Percentiles rank a stretch among this genome's conserved stretches.
These are phyloP conservation scores for Phaeosphaeriaceae sp. DNA, from an alignment of 2,329 filamentous ascomycete genomes.

Conservation along the genomic window DNA sequence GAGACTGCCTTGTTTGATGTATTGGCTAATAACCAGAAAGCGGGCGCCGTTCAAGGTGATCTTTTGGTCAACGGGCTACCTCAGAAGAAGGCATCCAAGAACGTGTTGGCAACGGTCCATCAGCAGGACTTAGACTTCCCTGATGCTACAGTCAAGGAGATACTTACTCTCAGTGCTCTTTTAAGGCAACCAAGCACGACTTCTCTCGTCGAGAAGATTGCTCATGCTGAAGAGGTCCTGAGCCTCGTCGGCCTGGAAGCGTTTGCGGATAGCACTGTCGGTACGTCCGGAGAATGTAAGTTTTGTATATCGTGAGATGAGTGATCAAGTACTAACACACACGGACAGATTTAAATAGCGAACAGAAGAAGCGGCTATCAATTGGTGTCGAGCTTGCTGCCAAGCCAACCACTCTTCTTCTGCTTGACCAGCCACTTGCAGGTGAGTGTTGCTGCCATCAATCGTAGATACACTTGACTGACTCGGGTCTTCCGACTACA, in stretches of 20 bases:
- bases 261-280: constrained; percentile 67
- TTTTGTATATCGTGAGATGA: too few relatives aligned
- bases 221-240: constrained; percentile 67
- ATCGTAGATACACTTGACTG: too few relatives aligned
- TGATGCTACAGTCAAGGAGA: constrained; percentile 8
- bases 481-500: constrained; percentile 55
- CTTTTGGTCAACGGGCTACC: constrained; percentile 77
- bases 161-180: constrained; percentile 59
- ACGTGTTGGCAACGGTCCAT: constrained; percentile 34
- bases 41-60: constrained; percentile 82
- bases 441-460: too few relatives aligned
- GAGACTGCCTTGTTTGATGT: constrained; percentile 38
- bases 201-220: constrained; percentile 59
- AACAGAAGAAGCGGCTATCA: constrained; percentile 69
- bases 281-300: constrained; percentile 52
- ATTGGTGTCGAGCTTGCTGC: constrained; percentile 62
- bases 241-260: constrained; percentile 66
- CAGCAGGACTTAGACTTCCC: constrained; percentile 23
- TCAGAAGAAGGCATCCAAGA: constrained; percentile 36
- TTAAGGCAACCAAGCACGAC: constrained; percentile 58
- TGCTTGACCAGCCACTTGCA: constrained; percentile 70
- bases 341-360: constrained; percentile 61
- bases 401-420: constrained; percentile 72
- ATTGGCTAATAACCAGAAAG: constrained; percentile 75
- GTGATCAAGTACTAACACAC: too few relatives aligned